phyloP scores from a whole-genome alignment of 2,329 filamentous ascomycete species.

The Diaporthe sp. region DNA sequence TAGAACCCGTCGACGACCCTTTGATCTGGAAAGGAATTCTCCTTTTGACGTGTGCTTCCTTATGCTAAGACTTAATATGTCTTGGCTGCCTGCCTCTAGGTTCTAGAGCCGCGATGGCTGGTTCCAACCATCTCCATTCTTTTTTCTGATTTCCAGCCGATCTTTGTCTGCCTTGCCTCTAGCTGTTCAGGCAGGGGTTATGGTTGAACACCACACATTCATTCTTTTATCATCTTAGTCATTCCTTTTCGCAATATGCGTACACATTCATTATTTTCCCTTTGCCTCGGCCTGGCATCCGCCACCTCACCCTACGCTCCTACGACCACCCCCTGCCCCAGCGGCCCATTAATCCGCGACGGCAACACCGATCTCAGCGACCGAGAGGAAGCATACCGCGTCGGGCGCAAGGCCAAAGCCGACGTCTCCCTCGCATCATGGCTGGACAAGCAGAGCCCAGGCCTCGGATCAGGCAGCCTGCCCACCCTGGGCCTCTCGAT shows the following conservation, averaged over 20 bases:
- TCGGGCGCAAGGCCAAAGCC: slow-evolving; percentile 18
- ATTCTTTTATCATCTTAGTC: not conserved
- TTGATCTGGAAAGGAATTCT: slow-evolving; percentile 1
- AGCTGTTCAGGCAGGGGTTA: not conserved
- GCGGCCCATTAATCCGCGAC: slow-evolving; percentile 2
- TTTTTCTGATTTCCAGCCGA: not conserved
- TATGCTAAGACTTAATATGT: not conserved
- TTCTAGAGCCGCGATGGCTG: not conserved
- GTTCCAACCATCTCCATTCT: not conserved
- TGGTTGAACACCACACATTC: not conserved
- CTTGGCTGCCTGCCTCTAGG: no score
- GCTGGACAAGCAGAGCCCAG: slow-evolving; percentile 25
- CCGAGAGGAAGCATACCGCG: slow-evolving; percentile 21
- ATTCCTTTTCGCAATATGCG: not conserved
- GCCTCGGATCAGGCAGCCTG: slow-evolving; percentile 1
- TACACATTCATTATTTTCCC: not conserved
- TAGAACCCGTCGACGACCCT: slow-evolving; percentile 18
- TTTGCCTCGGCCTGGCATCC: not conserved
- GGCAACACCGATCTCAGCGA: slow-evolving; percentile 18
- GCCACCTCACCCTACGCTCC: slow-evolving; percentile 31
- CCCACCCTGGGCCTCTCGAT: slow-evolving; percentile 25
- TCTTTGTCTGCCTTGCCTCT: not conserved
- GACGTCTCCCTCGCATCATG: slow-evolving; percentile 1
- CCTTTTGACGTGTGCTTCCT: not conserved
- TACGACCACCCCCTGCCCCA: slow-evolving; percentile 5